Conservation (phyloP, 78 protist species). For the Dictyostelium brefeldianum region DNA sequence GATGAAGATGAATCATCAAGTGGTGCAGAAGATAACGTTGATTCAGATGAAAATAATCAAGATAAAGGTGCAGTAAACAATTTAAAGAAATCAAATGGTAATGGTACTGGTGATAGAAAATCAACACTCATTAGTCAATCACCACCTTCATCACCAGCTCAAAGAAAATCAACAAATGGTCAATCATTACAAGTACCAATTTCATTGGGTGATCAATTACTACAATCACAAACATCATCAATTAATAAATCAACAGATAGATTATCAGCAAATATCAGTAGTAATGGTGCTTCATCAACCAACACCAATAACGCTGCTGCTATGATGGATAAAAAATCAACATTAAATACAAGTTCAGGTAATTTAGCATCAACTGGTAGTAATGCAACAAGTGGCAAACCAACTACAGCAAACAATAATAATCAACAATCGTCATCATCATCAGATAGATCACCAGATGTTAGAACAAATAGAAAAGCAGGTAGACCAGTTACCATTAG, state of each 20-base stretch:
- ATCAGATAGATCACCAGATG: slow-evolving; percentile 73
- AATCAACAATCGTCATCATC: not conserved
- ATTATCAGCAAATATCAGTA: not conserved
- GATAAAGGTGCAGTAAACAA: not conserved
- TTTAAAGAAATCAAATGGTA: not conserved
- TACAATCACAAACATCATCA: not conserved
- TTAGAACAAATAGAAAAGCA: slow-evolving; percentile 69
- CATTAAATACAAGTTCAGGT: not conserved
- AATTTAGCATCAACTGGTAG: not conserved
- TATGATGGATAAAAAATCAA: not conserved
- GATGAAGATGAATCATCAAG: slow-evolving; percentile 17
- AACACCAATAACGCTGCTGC: not conserved
- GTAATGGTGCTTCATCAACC: not conserved
- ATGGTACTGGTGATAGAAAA: slow-evolving; percentile 18
- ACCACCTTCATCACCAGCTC: slow-evolving; percentile 22
- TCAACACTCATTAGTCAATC: not conserved
- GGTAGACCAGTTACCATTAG: slow-evolving; percentile 75
- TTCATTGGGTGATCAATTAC: not conserved
- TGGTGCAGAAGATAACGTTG: not conserved
- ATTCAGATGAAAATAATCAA: slow-evolving; percentile 31
- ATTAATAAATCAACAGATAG: slow-evolving; percentile 15
- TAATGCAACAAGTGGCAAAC: slow-evolving; percentile 17
- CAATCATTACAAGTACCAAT: slow-evolving; percentile 42
- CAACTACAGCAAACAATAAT: slow-evolving; percentile 9
- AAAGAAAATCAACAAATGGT: slow-evolving; percentile 24